Evolutionary conservation across 768 basidiomycete species (phyloP), one percentile per base, ranked within the genome.

Genomic region (Heimioporus sp.): DNA sequence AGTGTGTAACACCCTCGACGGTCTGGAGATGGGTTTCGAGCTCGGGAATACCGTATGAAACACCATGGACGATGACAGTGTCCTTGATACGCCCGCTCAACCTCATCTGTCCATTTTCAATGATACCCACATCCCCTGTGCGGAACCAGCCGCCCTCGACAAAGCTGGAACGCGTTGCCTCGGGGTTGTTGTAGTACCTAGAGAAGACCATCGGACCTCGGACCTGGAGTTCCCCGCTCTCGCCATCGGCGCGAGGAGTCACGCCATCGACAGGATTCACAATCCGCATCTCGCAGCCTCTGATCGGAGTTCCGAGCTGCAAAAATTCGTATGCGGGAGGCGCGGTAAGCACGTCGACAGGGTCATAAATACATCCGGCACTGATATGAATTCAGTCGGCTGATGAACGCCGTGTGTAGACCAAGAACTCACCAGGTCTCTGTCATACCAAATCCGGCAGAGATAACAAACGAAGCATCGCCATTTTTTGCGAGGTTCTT

Each of bases 141-240:
- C 75, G 76, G 65, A 80, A 79, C 82, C 82, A 85, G 6, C 78
- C 72, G n/a, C 76, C 79, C 7, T 64, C 54, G 0, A 73, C 71
- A 55, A 85, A 78, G 30, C 76, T 73, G 30, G 75, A 70, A 7
- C 53, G 51, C 6, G 81, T 84, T 0, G 80, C 79, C 48, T 72
- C 60, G 11, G 63, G 54, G 59, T 83, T 81, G 58, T 70, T 73
- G 66, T 73, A 75, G 57, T 83, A 83, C 16, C 76, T 74, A 15
- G 60, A 60, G 50, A 73, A 72, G 3, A 76, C 45, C 51, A 68
- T 71, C 0, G 72, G 66, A 2, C 75, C 76, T 19, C 68, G 64
- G 17, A 82, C 54, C 51, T 74, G 73, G 5, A 76, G 65, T 21
- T 73, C 68, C 17, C 74, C 75, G n/a, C 63, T 65, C 55, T 74